phyloP scores from a whole-genome alignment of 2,329 filamentous ascomycete species.

The Diplodia intermedia region DNA sequence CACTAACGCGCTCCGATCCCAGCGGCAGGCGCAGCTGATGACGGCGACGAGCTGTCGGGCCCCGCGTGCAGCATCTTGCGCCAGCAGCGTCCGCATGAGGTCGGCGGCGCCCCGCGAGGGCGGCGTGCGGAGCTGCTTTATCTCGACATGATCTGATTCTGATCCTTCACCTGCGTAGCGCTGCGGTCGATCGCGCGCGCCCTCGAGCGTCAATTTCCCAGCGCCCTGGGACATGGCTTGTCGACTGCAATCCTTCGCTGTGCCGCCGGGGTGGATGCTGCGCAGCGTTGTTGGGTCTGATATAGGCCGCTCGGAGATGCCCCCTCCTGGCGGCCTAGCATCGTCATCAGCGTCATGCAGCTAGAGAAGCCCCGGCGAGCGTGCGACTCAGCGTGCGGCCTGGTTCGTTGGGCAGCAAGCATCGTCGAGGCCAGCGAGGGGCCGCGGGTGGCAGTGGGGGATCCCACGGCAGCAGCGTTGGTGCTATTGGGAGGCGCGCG shows the following conservation, averaged over 20 bases:
- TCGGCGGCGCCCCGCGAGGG: constrained; percentile 17
- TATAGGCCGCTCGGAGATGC: constrained; percentile 23
- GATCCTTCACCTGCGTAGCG: constrained; percentile 25
- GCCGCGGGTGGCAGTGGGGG: not conserved
- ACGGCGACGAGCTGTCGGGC: constrained; percentile 27
- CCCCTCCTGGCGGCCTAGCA: constrained; percentile 17
- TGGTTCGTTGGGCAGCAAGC: constrained; percentile 21
- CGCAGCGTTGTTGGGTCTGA: constrained; percentile 15
- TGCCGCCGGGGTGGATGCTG: constrained; percentile 19
- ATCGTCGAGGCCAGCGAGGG: constrained; percentile 17
- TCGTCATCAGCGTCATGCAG: constrained; percentile 22
- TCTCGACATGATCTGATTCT: constrained; percentile 26
- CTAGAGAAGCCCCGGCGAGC: constrained; percentile 25
- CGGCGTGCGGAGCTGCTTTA: not conserved
- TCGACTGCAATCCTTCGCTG: constrained; percentile 28
- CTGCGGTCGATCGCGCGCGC: constrained; percentile 28
- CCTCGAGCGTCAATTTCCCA: constrained; percentile 24
- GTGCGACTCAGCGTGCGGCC: constrained; percentile 20
- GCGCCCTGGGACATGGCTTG: constrained; percentile 24
- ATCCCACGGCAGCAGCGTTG: not conserved
- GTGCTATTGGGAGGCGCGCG: constrained; percentile 8
- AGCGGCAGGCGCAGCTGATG: constrained; percentile 28
- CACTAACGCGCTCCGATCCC: constrained; percentile 29
- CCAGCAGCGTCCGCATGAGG: constrained; percentile 20
- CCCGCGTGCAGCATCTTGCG: constrained; percentile 28